A percentile compares a stretch with the other conserved stretches of the same genome.
Conservation (phyloP, 306 rosid genomes). For the Pyrus bretschneideri region DNA sequence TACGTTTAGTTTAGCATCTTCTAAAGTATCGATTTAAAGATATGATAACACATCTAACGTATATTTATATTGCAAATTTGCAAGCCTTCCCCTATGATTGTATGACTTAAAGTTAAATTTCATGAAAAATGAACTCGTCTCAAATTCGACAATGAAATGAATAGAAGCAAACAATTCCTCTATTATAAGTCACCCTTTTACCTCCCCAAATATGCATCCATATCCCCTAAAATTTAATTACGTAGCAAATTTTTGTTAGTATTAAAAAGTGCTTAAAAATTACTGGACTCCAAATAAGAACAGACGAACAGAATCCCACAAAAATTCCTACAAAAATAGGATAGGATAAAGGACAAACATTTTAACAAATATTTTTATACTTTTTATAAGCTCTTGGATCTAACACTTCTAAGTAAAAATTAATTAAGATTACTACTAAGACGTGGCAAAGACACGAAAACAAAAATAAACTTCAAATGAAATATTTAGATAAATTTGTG, state of each 20-base stretch:
- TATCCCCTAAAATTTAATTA: background rate
- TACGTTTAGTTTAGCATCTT: too few relatives aligned
- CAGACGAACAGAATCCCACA: background rate
- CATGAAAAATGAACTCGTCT: background rate
- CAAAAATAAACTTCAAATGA: too few relatives aligned
- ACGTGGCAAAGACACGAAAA: too few relatives aligned
- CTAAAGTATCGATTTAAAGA: background rate
- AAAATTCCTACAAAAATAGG: background rate
- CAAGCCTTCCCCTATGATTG: background rate
- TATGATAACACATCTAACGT: background rate
- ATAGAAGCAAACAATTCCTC: background rate
- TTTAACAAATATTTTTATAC: too few relatives aligned
- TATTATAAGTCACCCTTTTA: background rate
- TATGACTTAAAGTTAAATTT: background rate
- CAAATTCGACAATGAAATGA: background rate
- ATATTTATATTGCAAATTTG: too few relatives aligned
- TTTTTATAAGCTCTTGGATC: too few relatives aligned
- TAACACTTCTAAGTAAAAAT: too few relatives aligned
- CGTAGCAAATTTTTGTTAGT: background rate
- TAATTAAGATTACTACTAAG: too few relatives aligned
- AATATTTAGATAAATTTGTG: too few relatives aligned
- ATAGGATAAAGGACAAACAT: too few relatives aligned
- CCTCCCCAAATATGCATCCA: background rate
- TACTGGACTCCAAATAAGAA: background rate
- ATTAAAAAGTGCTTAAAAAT: too few relatives aligned